Conservation (phyloP, 2,329 filamentous ascomycete genomes). For the Orbilia javanica region DNA sequence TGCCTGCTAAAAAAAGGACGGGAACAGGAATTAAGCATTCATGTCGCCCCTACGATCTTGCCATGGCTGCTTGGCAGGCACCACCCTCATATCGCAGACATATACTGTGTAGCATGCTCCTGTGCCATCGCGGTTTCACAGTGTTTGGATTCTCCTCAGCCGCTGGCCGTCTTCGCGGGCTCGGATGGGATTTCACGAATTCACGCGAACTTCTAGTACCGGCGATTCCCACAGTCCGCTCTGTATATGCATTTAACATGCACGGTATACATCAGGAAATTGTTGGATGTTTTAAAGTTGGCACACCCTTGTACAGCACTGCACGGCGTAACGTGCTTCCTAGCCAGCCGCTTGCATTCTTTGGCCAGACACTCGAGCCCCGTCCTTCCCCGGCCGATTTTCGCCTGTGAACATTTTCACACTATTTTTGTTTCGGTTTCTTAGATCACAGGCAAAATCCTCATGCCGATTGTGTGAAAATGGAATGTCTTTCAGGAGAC, state of each 20-base stretch:
- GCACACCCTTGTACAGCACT: not conserved
- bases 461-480: slow-evolving; percentile 11
- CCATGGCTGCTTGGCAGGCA: slow-evolving; percentile 18
- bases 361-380: not conserved
- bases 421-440: slow-evolving; percentile 18
- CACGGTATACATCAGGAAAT: not conserved
- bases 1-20: not conserved
- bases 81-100: not conserved
- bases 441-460: slow-evolving; percentile 13
- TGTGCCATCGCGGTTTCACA: too few relatives aligned
- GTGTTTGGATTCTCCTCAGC: too few relatives aligned
- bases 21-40: slow-evolving; percentile 16
- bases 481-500: slow-evolving; percentile 21
- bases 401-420: not conserved
- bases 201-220: too few relatives aligned
- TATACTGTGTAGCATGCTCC: too few relatives aligned
- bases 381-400: slow-evolving; percentile 2
- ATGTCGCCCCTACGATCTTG: slow-evolving; percentile 2
- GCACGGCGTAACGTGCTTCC: too few relatives aligned
- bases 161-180: too few relatives aligned
- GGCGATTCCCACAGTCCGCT: too few relatives aligned
- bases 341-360: not conserved
- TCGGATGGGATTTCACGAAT: too few relatives aligned
- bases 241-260: not conserved
- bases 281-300: not conserved